Base-by-base conservation (phyloP, 192 early-diverging fungal genomes). In the Backusella circina region DNA sequence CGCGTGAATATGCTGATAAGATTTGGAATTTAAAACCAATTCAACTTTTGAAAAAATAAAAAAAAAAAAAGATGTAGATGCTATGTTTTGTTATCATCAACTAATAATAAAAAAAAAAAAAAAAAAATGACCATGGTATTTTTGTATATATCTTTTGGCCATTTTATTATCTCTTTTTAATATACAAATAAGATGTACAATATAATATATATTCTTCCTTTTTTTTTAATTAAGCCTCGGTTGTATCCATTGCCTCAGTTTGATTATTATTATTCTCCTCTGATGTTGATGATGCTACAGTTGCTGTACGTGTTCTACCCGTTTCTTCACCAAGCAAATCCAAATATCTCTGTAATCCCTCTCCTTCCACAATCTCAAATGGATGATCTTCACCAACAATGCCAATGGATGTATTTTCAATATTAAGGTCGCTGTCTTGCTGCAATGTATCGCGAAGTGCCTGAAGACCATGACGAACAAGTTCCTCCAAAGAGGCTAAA, bases 401-500 rank as follows among this genome's bases (percentile, higher is more conserved):
- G 30, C 92, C 95, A 80, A 99, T 88, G 0, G 96, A 95, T 72
- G 92, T 93, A 81, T 98, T 99, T 71, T 91, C 87, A 23, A 87
- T 87, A 65, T 90, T 94, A 36, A 99, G 86, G 81, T 93, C 93
- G 84, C 97, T 99, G 72, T 98, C 98, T 83, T 95, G 93, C 85
- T 96, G 97, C 71, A 99, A 82, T 12, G 98, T 98, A 77, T 97
- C 98, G 64, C 94, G 88, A 69, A 99, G 83, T 3, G 96, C 93
- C 41, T 91, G 86, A 61, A 99, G 88, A 18, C 96, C 98, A 78
- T 97, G 96, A 74, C 87, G 82, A 67, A 99, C 87, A 71, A 99
- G 88, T 33, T 93, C 91, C 32, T 97, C 93, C 54, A 97, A 77
- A n/a, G 92, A 86, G 15, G 68, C 68, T 70, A n/a, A 38, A 36